Evolutionary conservation across 2,329 filamentous ascomycete genomes (phyloP).

Genomic region (Ophiognomonia clavigignenti-juglandacearum): DNA sequence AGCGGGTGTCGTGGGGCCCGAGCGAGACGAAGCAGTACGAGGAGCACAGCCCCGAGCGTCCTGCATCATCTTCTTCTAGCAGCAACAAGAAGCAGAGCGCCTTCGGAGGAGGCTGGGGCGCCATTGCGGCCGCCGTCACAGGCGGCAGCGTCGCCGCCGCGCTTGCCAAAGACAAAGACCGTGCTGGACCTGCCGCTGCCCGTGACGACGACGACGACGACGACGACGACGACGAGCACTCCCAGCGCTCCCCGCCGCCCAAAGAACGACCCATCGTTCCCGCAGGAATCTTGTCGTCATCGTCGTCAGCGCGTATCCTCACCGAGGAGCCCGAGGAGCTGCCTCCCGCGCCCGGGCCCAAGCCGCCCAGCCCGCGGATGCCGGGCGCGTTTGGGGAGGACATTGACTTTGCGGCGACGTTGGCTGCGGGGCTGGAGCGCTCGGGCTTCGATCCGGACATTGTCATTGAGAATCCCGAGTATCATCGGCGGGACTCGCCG

Average conservation of each 20-base stretch:
- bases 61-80: slow-evolving; percentile 29
- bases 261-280: slow-evolving; percentile 11
- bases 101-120: slow-evolving; percentile 52
- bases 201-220: too few relatives aligned
- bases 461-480: slow-evolving; percentile 61
- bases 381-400: slow-evolving; percentile 65
- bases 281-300: slow-evolving; percentile 10
- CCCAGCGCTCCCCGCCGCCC: slow-evolving; percentile 9
- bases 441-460: slow-evolving; percentile 68
- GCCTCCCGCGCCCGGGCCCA: slow-evolving; percentile 46
- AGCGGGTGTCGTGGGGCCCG: slow-evolving; percentile 60
- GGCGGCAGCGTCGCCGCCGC: slow-evolving; percentile 29
- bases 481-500: slow-evolving; percentile 59
- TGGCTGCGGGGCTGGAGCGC: slow-evolving; percentile 64
- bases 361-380: slow-evolving; percentile 49
- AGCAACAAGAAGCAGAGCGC: slow-evolving; percentile 27
- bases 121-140: slow-evolving; percentile 45
- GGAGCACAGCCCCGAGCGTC: slow-evolving; percentile 48
- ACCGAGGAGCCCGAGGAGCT: slow-evolving; percentile 15
- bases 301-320: too few relatives aligned
- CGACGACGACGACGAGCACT: slow-evolving; percentile 12
- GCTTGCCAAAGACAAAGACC: slow-evolving; percentile 12
- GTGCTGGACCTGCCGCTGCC: too few relatives aligned
- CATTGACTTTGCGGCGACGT: slow-evolving; percentile 62
- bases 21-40: slow-evolving; percentile 62